A percentile compares a stretch with the other conserved stretches of the same genome.
Conservation (phyloP, 129 eudicot species). For the Flaveria robusta region DNA sequence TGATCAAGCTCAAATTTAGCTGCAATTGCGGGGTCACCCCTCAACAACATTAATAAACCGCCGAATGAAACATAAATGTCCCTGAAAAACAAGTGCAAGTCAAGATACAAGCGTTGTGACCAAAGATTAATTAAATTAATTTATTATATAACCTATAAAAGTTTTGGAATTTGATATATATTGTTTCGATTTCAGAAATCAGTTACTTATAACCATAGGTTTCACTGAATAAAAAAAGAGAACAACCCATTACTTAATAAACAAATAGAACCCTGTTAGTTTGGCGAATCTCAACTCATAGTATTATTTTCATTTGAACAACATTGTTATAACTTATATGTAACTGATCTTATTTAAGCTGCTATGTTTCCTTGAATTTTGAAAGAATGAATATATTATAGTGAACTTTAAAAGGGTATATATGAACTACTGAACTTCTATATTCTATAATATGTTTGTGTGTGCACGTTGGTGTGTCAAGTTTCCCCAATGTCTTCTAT, state of each 20-base stretch:
- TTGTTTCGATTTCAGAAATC: background rate
- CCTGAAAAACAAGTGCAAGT: slow-evolving; percentile 38
- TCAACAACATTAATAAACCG: slow-evolving; percentile 86
- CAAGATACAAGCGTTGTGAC: background rate
- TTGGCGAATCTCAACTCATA: background rate
- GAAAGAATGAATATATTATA: background rate
- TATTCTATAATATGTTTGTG: background rate
- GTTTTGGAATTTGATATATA: background rate
- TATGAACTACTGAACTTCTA: background rate
- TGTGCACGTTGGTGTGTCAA: background rate
- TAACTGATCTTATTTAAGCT: background rate
- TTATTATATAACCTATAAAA: background rate
- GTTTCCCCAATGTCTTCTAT: background rate
- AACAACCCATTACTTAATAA: no score
- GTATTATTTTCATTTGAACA: background rate
- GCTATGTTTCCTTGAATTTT: background rate
- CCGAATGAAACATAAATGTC: slow-evolving; percentile 87
- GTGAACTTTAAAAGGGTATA: background rate
- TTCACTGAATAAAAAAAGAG: background rate
- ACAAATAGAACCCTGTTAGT: background rate
- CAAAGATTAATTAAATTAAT: background rate
- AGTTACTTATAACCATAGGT: background rate
- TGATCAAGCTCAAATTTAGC: slow-evolving; percentile 92
- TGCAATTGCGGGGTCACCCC: slow-evolving; percentile 77
- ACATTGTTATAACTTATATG: background rate